Conservation (phyloP, 2,329 filamentous ascomycete genomes). For the Mycosphaerelloides madeirae region DNA sequence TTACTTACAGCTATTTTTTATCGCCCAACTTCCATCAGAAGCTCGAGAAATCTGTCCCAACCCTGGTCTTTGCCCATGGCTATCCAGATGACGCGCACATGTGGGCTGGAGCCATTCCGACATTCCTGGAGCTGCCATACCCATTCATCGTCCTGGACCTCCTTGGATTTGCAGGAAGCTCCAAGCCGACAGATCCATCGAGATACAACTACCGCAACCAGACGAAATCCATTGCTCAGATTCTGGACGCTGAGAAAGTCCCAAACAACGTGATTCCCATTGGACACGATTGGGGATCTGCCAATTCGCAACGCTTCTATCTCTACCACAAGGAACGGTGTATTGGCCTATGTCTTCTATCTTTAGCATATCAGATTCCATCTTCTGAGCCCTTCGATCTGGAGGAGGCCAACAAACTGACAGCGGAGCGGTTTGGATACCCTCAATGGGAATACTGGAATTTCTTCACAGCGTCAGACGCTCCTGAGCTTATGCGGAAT, state of each 20-base stretch:
- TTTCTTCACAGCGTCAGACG: slow-evolving; percentile 36
- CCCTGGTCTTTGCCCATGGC: slow-evolving; percentile 46
- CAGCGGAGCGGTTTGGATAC: slow-evolving; percentile 36
- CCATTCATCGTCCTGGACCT: slow-evolving; percentile 36
- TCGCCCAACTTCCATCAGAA: slow-evolving; percentile 25
- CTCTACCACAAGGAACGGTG: slow-evolving; percentile 41
- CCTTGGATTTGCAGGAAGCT: slow-evolving; percentile 38
- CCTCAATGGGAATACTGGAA: slow-evolving; percentile 44
- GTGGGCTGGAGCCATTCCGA: slow-evolving; percentile 38
- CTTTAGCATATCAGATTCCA: slow-evolving; percentile 38
- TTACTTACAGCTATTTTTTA: slow-evolving; percentile 29
- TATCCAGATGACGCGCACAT: slow-evolving; percentile 48
- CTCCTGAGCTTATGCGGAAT: slow-evolving; percentile 17
- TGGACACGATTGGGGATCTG: slow-evolving; percentile 34
- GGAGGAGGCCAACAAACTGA: slow-evolving; percentile 30
- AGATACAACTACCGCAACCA: slow-evolving; percentile 37
- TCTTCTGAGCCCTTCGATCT: slow-evolving; percentile 35
- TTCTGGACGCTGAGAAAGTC: slow-evolving; percentile 37
- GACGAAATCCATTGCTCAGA: slow-evolving; percentile 37
- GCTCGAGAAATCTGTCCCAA: slow-evolving; percentile 19
- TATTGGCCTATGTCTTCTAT: slow-evolving; percentile 40
- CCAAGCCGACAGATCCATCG: slow-evolving; percentile 37
- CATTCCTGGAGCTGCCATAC: slow-evolving; percentile 22
- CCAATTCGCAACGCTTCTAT: slow-evolving; percentile 40
- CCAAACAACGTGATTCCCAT: slow-evolving; percentile 14